These are phyloP conservation scores for Pseudogymnoascus sp. DNA, from an alignment of 2,329 filamentous ascomycete species.

Conservation along the genomic window DNA sequence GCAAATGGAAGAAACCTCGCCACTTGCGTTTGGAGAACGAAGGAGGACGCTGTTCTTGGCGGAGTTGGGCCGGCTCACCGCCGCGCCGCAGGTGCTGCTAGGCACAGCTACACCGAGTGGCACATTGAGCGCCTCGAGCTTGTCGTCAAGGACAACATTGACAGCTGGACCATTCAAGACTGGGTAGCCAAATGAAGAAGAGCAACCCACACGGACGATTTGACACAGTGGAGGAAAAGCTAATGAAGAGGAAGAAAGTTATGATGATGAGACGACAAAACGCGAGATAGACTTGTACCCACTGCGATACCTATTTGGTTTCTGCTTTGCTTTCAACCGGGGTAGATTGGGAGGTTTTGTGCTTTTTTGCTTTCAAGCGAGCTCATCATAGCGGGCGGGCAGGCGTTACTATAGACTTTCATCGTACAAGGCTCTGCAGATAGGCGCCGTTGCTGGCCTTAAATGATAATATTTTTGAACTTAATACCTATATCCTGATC, in stretches of 20 bases:
- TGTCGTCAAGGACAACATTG: slow-evolving; percentile 56
- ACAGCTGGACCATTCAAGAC: slow-evolving; percentile 54
- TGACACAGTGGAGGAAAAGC: background rate
- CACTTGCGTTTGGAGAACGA: slow-evolving; percentile 62
- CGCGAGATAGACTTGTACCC: slow-evolving; percentile 1
- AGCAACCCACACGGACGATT: background rate
- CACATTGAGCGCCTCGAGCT: slow-evolving; percentile 63
- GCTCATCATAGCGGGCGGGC: background rate
- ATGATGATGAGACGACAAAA: slow-evolving; percentile 1
- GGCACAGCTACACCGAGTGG: slow-evolving; percentile 58
- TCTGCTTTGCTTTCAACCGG: background rate
- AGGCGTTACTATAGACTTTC: background rate
- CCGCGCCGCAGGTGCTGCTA: slow-evolving; percentile 58
- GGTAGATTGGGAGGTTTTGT: background rate
- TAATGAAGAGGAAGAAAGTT: background rate
- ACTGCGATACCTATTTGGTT: slow-evolving; percentile 1
- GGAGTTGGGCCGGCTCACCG: slow-evolving; percentile 52
- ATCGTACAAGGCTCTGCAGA: background rate
- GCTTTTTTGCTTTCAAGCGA: slow-evolving; percentile 3
- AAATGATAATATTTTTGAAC: background rate
- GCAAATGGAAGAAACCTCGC: slow-evolving; percentile 67
- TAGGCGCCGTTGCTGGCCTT: background rate
- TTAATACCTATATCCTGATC: background rate
- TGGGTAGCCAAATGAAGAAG: slow-evolving; percentile 36
- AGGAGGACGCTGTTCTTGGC: slow-evolving; percentile 50